Evolutionary conservation across 352 stramenopile species (phyloP).

Genomic region (Phytophthora hibernalis): DNA sequence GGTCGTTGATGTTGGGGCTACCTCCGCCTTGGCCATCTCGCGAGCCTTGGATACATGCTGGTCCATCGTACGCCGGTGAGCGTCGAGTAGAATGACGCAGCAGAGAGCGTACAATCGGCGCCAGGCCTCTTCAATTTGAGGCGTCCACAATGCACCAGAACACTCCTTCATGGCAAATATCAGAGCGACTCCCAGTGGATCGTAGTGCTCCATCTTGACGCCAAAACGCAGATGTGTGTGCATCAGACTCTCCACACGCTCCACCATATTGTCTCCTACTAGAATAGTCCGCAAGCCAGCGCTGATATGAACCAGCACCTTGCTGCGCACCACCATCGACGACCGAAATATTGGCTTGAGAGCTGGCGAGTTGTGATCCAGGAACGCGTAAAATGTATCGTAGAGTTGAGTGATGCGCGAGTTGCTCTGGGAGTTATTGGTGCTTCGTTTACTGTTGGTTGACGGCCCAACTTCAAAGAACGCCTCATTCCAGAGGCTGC

Average conservation of each 20-base stretch:
- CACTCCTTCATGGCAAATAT: conserved; percentile 76
- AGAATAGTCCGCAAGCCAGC: conserved; percentile 55
- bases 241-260: conserved; percentile 70
- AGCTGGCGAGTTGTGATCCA: conserved; percentile 53
- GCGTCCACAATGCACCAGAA: conserved; percentile 47
- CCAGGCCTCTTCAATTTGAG: conserved; percentile 53
- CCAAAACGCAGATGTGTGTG: conserved; percentile 85
- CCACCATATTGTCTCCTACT: conserved; percentile 56
- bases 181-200: conserved; percentile 88
- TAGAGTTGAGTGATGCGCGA: conserved; percentile 47
- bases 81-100: conserved; percentile 5
- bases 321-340: conserved; percentile 73
- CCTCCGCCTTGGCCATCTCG: conserved; percentile 2
- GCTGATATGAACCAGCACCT: conserved; percentile 91
- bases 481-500: conserved; percentile 43
- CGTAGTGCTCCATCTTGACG: conserved; percentile 89
- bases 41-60: conserved; percentile 1
- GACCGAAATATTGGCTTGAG: conserved; percentile 57
- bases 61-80: conserved; percentile 8
- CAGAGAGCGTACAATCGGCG: conserved; percentile 50
- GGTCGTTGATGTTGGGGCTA: conserved; percentile 17
- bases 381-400: conserved; percentile 56
- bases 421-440: conserved; percentile 22
- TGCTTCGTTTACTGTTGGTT: conserved; percentile 24
- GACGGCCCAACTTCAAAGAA: conserved; percentile 39